phyloP scores from a whole-genome alignment of 768 basidiomycete species.

The Calvatia gigantea region DNA sequence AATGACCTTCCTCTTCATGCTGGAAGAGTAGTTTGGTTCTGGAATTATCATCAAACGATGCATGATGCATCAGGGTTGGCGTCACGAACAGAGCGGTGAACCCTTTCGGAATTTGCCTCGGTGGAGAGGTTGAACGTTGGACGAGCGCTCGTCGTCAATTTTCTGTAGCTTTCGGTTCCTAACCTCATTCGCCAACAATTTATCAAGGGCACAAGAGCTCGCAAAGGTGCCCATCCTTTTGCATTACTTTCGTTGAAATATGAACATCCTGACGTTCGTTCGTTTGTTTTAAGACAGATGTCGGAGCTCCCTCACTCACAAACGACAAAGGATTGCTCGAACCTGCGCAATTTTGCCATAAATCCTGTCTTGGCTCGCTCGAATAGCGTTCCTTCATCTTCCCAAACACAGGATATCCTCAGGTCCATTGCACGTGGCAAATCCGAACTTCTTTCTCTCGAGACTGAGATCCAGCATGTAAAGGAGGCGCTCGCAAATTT shows the following conservation, averaged over 20 bases:
- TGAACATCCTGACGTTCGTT: too few relatives aligned
- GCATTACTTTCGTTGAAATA: too few relatives aligned
- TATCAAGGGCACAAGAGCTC: too few relatives aligned
- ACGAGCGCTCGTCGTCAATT: background rate
- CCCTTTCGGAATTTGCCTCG: background rate
- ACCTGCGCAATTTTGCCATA: background rate
- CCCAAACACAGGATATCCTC: background rate
- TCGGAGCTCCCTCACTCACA: too few relatives aligned
- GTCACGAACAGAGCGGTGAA: background rate
- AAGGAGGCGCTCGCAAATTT: conserved; percentile 6
- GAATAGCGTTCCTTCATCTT: background rate
- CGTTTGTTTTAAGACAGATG: too few relatives aligned
- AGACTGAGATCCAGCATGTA: conserved; percentile 10
- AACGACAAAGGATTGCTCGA: background rate
- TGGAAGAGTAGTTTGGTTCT: too few relatives aligned
- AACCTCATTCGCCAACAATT: too few relatives aligned
- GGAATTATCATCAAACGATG: too few relatives aligned
- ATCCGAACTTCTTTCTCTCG: background rate
- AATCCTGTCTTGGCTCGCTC: background rate
- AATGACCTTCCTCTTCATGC: too few relatives aligned
- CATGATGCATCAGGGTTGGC: background rate
- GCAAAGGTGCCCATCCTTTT: too few relatives aligned
- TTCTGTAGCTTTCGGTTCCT: background rate
- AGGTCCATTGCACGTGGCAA: background rate
- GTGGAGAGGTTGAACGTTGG: background rate